phyloP scores from a whole-genome alignment of 257 asterid species.

The Solanum appendiculatum region DNA sequence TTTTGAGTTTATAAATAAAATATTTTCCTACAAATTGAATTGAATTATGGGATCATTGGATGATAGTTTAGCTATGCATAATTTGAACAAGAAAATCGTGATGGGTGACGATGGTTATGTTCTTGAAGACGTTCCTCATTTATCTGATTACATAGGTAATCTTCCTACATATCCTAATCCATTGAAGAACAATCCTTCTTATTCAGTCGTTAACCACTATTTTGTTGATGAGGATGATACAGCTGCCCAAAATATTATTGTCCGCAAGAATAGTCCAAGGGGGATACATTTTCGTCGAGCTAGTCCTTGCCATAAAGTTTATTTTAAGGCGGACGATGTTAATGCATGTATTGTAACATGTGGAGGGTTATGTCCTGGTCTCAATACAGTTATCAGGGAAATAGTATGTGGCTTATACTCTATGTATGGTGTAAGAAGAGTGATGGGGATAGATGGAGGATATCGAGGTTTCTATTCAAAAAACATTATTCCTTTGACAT shows the following conservation, averaged over 20 bases:
- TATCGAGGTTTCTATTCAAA: background rate
- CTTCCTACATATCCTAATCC: background rate
- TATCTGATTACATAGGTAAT: no score
- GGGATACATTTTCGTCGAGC: background rate
- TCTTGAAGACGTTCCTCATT: background rate
- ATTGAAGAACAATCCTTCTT: no score
- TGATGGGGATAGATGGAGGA: no score
- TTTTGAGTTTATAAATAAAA: no score
- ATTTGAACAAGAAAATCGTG: background rate
- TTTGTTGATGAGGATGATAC: background rate
- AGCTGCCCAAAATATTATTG: background rate
- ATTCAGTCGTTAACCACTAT: background rate
- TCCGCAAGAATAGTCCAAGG: background rate
- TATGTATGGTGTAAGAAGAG: no score
- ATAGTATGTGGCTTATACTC: no score
- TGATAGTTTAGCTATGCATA: background rate
- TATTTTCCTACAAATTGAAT: background rate
- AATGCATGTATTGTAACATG: no score
- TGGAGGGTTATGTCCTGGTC: no score
- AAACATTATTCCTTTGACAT: background rate
- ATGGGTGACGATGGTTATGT: background rate
- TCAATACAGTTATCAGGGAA: no score
- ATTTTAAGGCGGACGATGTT: no score
- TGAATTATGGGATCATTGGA: background rate
- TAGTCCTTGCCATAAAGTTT: no score